Evolutionary conservation across 169 alveolate genomes (phyloP).

Genomic region (Plasmodium malariae): DNA sequence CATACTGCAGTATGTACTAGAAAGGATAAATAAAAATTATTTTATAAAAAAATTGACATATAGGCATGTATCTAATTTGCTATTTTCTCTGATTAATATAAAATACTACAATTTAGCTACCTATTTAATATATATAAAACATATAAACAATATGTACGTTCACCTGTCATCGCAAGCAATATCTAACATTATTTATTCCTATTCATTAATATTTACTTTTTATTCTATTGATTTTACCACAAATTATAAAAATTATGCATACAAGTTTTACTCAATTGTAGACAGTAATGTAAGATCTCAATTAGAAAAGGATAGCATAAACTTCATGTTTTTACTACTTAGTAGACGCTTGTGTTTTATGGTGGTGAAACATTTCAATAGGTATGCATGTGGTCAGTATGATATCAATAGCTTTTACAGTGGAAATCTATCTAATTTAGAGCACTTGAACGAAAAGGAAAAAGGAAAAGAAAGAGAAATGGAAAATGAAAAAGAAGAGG

Average conservation of each 20-base stretch:
- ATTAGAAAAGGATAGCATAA: conserved; percentile 16
- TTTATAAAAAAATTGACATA: conserved; percentile 66
- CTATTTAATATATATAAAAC: conserved; percentile 34
- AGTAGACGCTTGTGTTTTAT: conserved; percentile 47
- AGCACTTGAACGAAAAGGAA: conserved; percentile 51
- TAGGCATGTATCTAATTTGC: conserved; percentile 55
- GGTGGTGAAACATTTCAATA: conserved; percentile 15
- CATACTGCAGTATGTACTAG: conserved; percentile 47
- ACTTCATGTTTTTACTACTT: conserved; percentile 59
- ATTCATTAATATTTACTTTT: conserved; percentile 38
- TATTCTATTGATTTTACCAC: conserved; percentile 62
- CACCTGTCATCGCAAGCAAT: conserved; percentile 65
- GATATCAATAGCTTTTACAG: conserved; percentile 28
- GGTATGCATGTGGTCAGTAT: not conserved
- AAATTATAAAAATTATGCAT: conserved; percentile 46
- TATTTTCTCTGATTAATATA: conserved; percentile 46
- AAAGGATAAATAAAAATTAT: conserved; percentile 57
- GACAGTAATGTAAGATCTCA: not conserved
- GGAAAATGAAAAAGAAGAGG: not conserved
- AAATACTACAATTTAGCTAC: conserved; percentile 67
- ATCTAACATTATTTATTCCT: conserved; percentile 45
- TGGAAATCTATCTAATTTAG: conserved; percentile 39
- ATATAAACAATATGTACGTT: conserved; percentile 52
- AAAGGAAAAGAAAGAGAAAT: not conserved
- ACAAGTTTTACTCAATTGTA: conserved; percentile 38